phyloP scores from a whole-genome alignment of 2,329 filamentous ascomycete species.

The Aspergillus fumigatus region DNA sequence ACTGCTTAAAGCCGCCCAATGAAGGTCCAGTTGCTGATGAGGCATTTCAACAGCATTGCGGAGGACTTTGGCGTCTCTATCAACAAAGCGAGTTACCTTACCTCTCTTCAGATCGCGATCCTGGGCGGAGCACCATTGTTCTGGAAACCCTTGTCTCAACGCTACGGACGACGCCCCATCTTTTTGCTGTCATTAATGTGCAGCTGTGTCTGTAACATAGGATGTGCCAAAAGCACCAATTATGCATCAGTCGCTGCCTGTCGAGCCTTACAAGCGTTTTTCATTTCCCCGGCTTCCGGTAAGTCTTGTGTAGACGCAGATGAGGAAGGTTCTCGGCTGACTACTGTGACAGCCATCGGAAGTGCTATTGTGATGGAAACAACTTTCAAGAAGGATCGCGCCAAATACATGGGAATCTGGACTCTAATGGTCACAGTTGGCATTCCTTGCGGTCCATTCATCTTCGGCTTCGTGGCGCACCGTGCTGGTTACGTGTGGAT shows the following conservation, averaged over 20 bases:
- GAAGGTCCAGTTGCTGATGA: background rate
- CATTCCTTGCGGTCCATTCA: conserved; percentile 38
- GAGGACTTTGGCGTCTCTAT: conserved; percentile 47
- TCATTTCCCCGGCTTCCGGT: conserved; percentile 50
- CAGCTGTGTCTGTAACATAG: conserved; percentile 50
- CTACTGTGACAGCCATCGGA: conserved; percentile 43
- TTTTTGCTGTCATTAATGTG: conserved; percentile 51
- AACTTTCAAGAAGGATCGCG: conserved; percentile 54
- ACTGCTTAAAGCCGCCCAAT: background rate
- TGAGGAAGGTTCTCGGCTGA: background rate
- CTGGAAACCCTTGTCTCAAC: conserved; percentile 53
- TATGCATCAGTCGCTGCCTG: conserved; percentile 50
- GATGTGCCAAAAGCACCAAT: conserved; percentile 48
- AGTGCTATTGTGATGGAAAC: conserved; percentile 56
- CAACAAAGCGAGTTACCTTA: conserved; percentile 50
- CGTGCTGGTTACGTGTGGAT: conserved; percentile 56
- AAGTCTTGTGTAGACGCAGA: background rate
- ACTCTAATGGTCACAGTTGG: conserved; percentile 50
- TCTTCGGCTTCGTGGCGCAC: conserved; percentile 45
- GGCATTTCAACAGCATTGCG: conserved; percentile 39
- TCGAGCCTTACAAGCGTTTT: conserved; percentile 52
- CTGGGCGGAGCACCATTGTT: conserved; percentile 51
- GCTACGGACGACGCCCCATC: conserved; percentile 52
- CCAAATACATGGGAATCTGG: conserved; percentile 55
- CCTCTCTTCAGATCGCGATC: conserved; percentile 52